Conservation (phyloP, 1,284 basidiomycete genomes). For the Takashimella tepidaria region DNA sequence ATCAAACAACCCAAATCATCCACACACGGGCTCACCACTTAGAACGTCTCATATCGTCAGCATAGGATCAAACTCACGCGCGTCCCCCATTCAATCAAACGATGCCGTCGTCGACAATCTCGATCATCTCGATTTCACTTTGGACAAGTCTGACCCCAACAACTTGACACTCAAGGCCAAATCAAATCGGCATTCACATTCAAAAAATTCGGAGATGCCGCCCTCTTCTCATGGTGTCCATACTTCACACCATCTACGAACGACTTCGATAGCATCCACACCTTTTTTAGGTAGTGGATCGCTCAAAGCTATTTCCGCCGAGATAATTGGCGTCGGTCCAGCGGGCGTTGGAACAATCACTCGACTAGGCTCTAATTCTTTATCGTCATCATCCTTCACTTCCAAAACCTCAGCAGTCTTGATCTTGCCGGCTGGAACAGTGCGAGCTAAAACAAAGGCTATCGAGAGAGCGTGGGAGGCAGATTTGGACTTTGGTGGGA, state of each 20-base stretch:
- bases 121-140: conserved; percentile 27
- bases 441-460: conserved; percentile 26
- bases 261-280: not conserved
- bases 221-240: conserved; percentile 3
- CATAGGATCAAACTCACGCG: not conserved
- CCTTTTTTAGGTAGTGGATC: not conserved
- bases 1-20: conserved; percentile 3
- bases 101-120: conserved; percentile 15
- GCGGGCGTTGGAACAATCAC: conserved; percentile 39
- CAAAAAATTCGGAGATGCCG: not conserved
- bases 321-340: conserved; percentile 31
- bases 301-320: conserved; percentile 8
- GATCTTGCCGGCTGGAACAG: conserved; percentile 16
- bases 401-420: conserved; percentile 1
- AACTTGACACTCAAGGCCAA: conserved; percentile 2
- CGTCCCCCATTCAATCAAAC: not conserved
- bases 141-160: conserved; percentile 13
- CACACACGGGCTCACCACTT: conserved; percentile 23
- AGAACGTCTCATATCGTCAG: conserved; percentile 18
- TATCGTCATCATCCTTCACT: not conserved
- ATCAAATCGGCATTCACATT: not conserved
- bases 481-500: conserved; percentile 30
- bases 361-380: conserved; percentile 16
- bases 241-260: not conserved
- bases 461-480: conserved; percentile 24